phyloP scores from a whole-genome alignment of 495 filamentous ascomycete genomes.

The Penicillium macrosclerotiorum region DNA sequence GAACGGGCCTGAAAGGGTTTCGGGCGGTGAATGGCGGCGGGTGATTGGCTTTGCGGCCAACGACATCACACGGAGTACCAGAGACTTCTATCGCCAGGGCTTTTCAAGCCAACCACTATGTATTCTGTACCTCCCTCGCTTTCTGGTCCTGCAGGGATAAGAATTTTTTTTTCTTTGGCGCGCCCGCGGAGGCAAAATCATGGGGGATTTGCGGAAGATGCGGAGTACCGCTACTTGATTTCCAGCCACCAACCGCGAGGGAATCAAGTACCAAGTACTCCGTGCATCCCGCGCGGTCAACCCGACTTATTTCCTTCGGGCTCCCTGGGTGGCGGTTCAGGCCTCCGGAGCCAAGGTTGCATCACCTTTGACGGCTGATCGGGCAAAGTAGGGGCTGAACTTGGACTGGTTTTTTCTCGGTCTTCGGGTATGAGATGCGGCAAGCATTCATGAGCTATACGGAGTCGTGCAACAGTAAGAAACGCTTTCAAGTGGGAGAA shows the following conservation, averaged over 20 bases:
- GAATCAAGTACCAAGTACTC: slow-evolving; percentile 18
- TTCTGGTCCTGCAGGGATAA: slow-evolving; percentile 5
- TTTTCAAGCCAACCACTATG: not conserved
- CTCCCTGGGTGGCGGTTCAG: slow-evolving; percentile 21
- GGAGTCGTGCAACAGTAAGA: too few species aligned
- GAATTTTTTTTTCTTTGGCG: slow-evolving; percentile 16
- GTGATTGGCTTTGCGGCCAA: slow-evolving; percentile 12
- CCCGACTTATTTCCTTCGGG: too few species aligned
- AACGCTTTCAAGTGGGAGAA: too few species aligned
- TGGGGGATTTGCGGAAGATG: slow-evolving; percentile 12
- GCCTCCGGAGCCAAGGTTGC: slow-evolving; percentile 12
- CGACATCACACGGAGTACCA: slow-evolving; percentile 4
- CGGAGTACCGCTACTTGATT: slow-evolving; percentile 19
- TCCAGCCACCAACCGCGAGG: not conserved
- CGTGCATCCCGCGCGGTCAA: too few species aligned
- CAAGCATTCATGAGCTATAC: not conserved
- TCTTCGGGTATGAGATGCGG: not conserved
- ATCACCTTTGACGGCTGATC: slow-evolving; percentile 10
- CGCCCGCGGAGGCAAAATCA: too few species aligned
- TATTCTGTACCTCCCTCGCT: slow-evolving; percentile 3
- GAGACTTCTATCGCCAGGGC: too few species aligned
- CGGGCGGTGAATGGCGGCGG: slow-evolving; percentile 26
- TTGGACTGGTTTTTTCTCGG: not conserved
- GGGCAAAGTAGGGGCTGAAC: slow-evolving; percentile 16
- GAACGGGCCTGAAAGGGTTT: slow-evolving; percentile 19